Conservation (phyloP, 305 asterid genomes). For the Solanum hybrid region DNA sequence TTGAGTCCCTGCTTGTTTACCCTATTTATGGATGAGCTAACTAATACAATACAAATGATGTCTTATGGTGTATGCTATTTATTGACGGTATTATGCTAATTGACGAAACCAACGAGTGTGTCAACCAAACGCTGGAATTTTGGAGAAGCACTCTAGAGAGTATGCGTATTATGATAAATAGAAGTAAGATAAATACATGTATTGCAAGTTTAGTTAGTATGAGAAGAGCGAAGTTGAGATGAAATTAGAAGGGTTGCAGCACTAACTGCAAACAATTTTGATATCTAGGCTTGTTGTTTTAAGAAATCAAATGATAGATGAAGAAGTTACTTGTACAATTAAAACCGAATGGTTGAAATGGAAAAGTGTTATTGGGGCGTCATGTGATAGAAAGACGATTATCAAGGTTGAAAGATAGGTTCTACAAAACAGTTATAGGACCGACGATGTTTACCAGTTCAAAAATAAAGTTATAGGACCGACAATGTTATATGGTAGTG, state of each 20-base stretch:
- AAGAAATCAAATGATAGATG: not conserved
- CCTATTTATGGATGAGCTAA: not conserved
- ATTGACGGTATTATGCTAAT: not conserved
- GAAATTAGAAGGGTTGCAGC: not conserved
- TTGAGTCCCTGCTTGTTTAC: not conserved
- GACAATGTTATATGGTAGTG: not conserved
- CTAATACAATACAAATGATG: not conserved
- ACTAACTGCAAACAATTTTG: not conserved
- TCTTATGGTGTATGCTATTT: not conserved
- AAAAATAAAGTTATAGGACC: not conserved
- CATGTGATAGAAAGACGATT: not conserved
- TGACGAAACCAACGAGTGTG: not conserved
- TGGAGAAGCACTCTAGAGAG: not conserved
- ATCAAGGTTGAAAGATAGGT: not conserved
- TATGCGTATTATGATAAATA: not conserved
- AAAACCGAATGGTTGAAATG: not conserved
- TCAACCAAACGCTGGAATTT: not conserved
- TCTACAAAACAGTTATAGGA: not conserved
- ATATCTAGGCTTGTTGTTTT: not conserved
- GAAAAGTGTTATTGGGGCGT: not conserved
- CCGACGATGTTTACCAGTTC: not conserved
- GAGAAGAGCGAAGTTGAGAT: not conserved
- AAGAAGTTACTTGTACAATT: not conserved
- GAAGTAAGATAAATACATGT: not conserved
- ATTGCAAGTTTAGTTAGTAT: not conserved